Base-by-base conservation (phyloP, 768 basidiomycete genomes). In the Krasilnikovozyma curviuscula region DNA sequence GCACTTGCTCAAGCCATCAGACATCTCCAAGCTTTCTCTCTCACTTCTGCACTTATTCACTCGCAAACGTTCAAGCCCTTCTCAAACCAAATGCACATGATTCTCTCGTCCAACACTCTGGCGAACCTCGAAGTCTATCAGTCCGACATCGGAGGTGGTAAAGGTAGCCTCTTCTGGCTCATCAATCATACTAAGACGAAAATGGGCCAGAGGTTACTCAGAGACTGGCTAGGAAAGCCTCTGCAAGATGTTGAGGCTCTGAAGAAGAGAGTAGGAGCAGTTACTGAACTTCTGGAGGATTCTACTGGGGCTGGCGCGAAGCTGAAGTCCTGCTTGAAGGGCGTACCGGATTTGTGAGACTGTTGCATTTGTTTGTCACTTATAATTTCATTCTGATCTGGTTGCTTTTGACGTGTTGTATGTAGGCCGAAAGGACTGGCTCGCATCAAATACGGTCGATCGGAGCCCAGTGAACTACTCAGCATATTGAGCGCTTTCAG, bases 321-420 rank as follows among this genome's bases (percentile, higher is more conserved):
- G 29, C 70, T 91, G n/a, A 74, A 80, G 16, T 70, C 73, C 30
- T 60, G 75, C n/a, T 67, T 91, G 47, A 77, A 67, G 59, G 73
- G 73, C 29, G 69, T 86, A n/a, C 86, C 88, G 0, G 88, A 95
- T 61, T 73, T 95, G n/a, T n/a, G n/a, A n/a, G n/a, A n/a, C n/a
- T n/a, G n/a, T n/a, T n/a, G n/a, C n/a, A n/a, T n/a, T n/a, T n/a
- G n/a, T n/a, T n/a, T n/a, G n/a, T n/a, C n/a, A n/a, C n/a, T n/a
- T n/a, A n/a, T n/a, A n/a, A n/a, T n/a, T n/a, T n/a, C n/a, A n/a
- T n/a, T n/a, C n/a, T n/a, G n/a, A n/a, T n/a, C n/a, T n/a, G n/a
- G n/a, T n/a, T n/a, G n/a, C n/a, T n/a, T n/a, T n/a, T n/a, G n/a
- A n/a, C n/a, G n/a, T n/a, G n/a, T n/a, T n/a, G n/a, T n/a, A n/a